Evolutionary conservation across 805 yeast genomes (phyloP), one percentile per base, ranked within the genome.

Genomic region (Pichia thaimueangensis): DNA sequence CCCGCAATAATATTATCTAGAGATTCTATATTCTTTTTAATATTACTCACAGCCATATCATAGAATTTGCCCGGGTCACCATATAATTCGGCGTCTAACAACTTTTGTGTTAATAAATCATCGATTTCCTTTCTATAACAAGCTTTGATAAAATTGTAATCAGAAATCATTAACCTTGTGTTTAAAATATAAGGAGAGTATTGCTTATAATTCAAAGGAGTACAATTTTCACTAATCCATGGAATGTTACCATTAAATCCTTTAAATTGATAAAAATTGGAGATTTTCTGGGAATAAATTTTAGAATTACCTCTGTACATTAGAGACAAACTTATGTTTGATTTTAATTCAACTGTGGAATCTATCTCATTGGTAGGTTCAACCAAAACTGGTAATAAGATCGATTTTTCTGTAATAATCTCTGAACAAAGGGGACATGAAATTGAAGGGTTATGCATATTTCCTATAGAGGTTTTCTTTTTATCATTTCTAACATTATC

Each of bases 381-480:
- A 35, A 72, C 68, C 35, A 75, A 54, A 0, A 85, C 96, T 0
- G 95, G 88, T 42, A 80, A 73, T 9, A 81, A 67, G 39, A 77
- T 80, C 21, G 72, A 70, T 19, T 71, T 71, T 22, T 76, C 64
- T 41, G 70, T 67, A 10, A 82, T 68, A 31, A 65, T 62, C 36
- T 78, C 76, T 4, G 79, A 69, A 62, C 97, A 89, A 21, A 89
- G 61, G 0, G 97, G 97, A 59, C 97, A 89, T 35, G 46, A 39
- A 16, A 51, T 47, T 13, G 42, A 33, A 3, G 47, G 40, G 17
- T 43, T 48, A 25, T 43, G 46, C 17, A 23, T 21, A 30, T 43
- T 43, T 15, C 46, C 46, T 10, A 47, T 29, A 6, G 43, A 33
- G n/a, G 48, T 60, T 6, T 63, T 60, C 5, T 62, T 59, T 6